Percentiles rank a stretch among this genome's conserved stretches.
phyloP scores from a whole-genome alignment of 73 alveolate species.

The Paraurostyla sp. region DNA sequence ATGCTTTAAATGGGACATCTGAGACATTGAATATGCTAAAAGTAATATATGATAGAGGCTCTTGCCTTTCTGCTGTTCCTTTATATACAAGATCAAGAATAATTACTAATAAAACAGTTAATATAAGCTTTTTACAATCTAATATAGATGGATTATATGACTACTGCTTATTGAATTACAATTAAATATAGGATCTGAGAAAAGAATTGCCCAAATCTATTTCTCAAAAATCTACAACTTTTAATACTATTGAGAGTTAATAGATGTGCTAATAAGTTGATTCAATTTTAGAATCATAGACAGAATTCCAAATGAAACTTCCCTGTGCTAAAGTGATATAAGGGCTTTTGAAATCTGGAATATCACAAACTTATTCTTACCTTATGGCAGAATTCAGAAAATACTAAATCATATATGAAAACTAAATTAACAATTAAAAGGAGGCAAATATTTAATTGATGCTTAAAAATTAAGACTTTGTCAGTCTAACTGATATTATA shows the following conservation, averaged over 20 bases:
- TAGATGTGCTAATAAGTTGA: neutral
- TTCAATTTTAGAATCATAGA: neutral
- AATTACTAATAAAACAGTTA: neutral
- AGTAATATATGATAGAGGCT: neutral
- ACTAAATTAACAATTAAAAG: neutral
- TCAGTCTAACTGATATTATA: neutral
- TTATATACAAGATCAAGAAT: neutral
- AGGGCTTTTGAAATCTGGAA: neutral
- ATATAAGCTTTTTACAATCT: neutral
- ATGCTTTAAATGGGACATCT: neutral
- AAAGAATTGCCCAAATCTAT: neutral
- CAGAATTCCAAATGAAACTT: too few relatives aligned
- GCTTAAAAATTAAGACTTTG: neutral
- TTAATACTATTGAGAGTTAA: neutral
- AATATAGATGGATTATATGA: neutral
- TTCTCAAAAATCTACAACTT: neutral
- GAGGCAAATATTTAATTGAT: neutral
- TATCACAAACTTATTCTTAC: neutral
- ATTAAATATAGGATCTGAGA: neutral
- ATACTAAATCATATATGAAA: constrained; percentile 4
- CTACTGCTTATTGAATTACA: neutral
- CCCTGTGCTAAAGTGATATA: neutral
- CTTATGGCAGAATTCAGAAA: constrained; percentile 39
- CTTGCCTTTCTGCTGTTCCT: constrained; percentile 32
- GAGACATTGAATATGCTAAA: neutral